Evolutionary conservation across 1,139 yeast species (phyloP).

Genomic region (Suhomyces ambrosiae): DNA sequence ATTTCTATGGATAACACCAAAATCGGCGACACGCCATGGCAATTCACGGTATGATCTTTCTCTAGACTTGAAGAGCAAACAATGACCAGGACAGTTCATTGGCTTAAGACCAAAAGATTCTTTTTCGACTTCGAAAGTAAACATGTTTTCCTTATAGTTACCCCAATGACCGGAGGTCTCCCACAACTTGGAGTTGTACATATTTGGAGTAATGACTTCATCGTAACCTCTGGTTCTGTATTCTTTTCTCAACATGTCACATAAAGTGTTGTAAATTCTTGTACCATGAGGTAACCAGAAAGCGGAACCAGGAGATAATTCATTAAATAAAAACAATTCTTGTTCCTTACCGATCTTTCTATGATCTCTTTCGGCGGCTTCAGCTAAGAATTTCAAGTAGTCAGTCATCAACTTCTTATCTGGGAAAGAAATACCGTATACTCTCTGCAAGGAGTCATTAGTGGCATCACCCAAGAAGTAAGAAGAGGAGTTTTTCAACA

Average conservation of each 20-base stretch:
- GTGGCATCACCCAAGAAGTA: slow-evolving; percentile 92
- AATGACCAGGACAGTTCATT: slow-evolving; percentile 99
- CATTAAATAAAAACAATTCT: slow-evolving; percentile 92
- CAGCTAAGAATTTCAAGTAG: slow-evolving; percentile 91
- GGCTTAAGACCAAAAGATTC: slow-evolving; percentile 89
- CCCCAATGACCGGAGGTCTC: slow-evolving; percentile 99
- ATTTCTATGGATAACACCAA: slow-evolving; percentile 93
- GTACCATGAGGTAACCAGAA: slow-evolving; percentile 99
- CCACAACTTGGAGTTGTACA: slow-evolving; percentile 95
- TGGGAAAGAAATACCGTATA: slow-evolving; percentile 98
- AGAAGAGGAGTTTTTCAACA: slow-evolving; percentile 93
- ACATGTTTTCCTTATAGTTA: slow-evolving; percentile 95
- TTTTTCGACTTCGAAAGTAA: slow-evolving; percentile 92
- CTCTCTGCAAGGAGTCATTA: slow-evolving; percentile 95
- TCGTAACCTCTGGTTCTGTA: slow-evolving; percentile 92
- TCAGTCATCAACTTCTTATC: slow-evolving; percentile 97
- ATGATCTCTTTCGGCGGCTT: slow-evolving; percentile 97
- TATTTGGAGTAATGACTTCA: slow-evolving; percentile 97
- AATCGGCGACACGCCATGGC: slow-evolving; percentile 96
- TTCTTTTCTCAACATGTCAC: slow-evolving; percentile 75
- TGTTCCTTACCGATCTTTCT: slow-evolving; percentile 96
- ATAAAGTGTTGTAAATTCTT: slow-evolving; percentile 85
- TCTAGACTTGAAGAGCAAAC: slow-evolving; percentile 81
- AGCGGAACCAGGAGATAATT: slow-evolving; percentile 95
- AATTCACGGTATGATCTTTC: slow-evolving; percentile 92